phyloP scores from a whole-genome alignment of 2,329 filamentous ascomycete species.

The Stagonosporopsis tanaceti region DNA sequence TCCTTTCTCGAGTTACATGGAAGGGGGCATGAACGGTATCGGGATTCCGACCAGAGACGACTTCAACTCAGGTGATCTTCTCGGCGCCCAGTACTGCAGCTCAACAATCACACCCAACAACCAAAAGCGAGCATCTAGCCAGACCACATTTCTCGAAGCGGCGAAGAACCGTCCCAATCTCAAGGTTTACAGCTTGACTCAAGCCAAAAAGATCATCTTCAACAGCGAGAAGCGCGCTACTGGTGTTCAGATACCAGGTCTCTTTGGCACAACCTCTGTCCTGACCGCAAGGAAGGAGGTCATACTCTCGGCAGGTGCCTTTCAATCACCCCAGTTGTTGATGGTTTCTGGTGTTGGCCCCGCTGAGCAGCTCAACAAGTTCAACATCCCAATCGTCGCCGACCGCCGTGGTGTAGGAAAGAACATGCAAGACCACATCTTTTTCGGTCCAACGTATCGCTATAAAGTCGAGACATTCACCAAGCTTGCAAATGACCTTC shows the following conservation, averaged over 20 bases:
- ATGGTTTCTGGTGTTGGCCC: slow-evolving; percentile 51
- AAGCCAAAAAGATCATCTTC: slow-evolving; percentile 49
- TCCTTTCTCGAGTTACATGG: slow-evolving; percentile 2
- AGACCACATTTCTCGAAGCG: background rate
- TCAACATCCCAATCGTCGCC: slow-evolving; percentile 31
- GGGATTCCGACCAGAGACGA: slow-evolving; percentile 19
- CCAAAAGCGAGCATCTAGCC: slow-evolving; percentile 1
- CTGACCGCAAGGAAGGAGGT: slow-evolving; percentile 51
- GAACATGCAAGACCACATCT: slow-evolving; percentile 31
- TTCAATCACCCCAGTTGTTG: slow-evolving; percentile 53
- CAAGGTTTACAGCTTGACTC: slow-evolving; percentile 43
- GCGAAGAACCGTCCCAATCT: slow-evolving; percentile 5
- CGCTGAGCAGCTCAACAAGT: slow-evolving; percentile 20
- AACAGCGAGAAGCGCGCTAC: slow-evolving; percentile 17
- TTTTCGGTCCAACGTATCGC: slow-evolving; percentile 34
- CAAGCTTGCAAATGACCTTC: slow-evolving; percentile 25
- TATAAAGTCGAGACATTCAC: slow-evolving; percentile 28
- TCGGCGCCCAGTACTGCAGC: slow-evolving; percentile 16
- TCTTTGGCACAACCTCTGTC: slow-evolving; percentile 7
- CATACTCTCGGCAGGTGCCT: slow-evolving; percentile 55
- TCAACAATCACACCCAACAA: slow-evolving; percentile 14
- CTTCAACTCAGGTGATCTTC: slow-evolving; percentile 7
- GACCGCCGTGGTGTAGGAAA: slow-evolving; percentile 39
- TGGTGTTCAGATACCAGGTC: slow-evolving; percentile 21
- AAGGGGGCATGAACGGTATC: slow-evolving; percentile 8